phyloP scores from a whole-genome alignment of 225 moss, liverwort and hornwort species.

The Ulota crispa region DNA sequence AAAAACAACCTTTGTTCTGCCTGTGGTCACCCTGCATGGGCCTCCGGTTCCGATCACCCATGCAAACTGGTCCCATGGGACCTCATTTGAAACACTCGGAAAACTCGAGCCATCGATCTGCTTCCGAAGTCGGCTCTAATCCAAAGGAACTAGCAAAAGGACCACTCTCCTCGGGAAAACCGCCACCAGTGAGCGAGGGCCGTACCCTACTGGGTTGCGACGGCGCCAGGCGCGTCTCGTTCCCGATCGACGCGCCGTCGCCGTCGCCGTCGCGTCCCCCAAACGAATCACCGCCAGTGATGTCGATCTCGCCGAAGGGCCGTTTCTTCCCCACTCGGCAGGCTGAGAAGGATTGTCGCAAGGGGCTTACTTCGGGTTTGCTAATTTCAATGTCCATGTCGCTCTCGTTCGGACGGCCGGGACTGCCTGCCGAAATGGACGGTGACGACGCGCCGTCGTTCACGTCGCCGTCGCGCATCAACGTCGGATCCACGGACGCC shows the following conservation, averaged over 20 bases:
- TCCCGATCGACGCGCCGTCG: slow-evolving; percentile 11
- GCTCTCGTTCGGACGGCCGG: slow-evolving; percentile 12
- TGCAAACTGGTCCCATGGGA: too few relatives aligned
- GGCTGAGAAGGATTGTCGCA: slow-evolving; percentile 16
- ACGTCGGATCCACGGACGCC: slow-evolving; percentile 17
- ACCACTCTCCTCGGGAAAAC: slow-evolving; percentile 7
- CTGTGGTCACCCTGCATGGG: too few relatives aligned
- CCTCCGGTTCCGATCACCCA: accelerated
- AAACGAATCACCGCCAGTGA: neutral
- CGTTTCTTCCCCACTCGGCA: slow-evolving; percentile 36
- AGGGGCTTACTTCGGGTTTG: slow-evolving; percentile 15
- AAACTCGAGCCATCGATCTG: slow-evolving; percentile 37
- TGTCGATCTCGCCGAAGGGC: slow-evolving; percentile 13
- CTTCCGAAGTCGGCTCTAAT: slow-evolving; percentile 4
- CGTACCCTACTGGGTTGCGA: slow-evolving; percentile 11
- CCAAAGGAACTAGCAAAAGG: slow-evolving; percentile 15
- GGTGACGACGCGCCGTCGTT: slow-evolving; percentile 26
- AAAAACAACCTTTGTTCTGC: too few relatives aligned
- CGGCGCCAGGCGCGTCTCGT: neutral
- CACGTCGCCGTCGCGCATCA: slow-evolving; percentile 15
- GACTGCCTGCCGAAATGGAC: slow-evolving; percentile 27
- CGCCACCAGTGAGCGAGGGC: neutral
- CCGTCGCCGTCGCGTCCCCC: neutral
- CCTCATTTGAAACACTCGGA: slow-evolving; percentile 32
- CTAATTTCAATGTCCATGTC: slow-evolving; percentile 11